Conservation (phyloP, 108 stramenopile species). For the Epithemia pelagica region DNA sequence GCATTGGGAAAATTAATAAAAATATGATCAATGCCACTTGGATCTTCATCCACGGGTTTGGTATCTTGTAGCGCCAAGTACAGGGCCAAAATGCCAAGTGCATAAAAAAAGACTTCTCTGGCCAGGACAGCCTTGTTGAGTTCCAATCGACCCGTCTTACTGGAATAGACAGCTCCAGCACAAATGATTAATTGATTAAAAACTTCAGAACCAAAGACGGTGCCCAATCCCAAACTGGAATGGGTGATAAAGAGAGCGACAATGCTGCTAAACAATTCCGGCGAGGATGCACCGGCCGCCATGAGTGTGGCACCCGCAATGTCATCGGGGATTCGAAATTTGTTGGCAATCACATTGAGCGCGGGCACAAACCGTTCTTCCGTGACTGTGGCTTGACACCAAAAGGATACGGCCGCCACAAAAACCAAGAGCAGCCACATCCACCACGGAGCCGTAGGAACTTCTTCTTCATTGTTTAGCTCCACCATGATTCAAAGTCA, state of each 20-base stretch:
- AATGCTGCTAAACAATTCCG: conserved; percentile 56
- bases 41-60: conserved; percentile 27
- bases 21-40: conserved; percentile 36
- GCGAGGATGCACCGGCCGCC: conserved; percentile 78
- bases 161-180: conserved; percentile 62
- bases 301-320: conserved; percentile 79
- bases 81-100: conserved; percentile 44
- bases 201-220: conserved; percentile 45
- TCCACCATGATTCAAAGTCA: no score
- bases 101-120: conserved; percentile 71
- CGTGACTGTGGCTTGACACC: conserved; percentile 62
- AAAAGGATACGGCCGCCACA: conserved; percentile 34
- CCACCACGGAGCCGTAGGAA: conserved; percentile 1
- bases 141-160: conserved; percentile 33
- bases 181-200: conserved; percentile 86
- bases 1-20: conserved; percentile 52
- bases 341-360: conserved; percentile 67
- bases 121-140: conserved; percentile 50
- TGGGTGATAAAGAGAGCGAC: conserved; percentile 77
- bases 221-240: conserved; percentile 75
- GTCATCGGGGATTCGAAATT: conserved; percentile 61
- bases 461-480: conserved; percentile 6
- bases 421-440: conserved; percentile 1
- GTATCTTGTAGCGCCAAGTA: conserved; percentile 43
- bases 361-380: conserved; percentile 80